Percentiles rank a stretch among this genome's conserved stretches.
These are phyloP conservation scores for Xylaria sp. DNA, from an alignment of 2,329 filamentous ascomycete species.

Conservation along the genomic window DNA sequence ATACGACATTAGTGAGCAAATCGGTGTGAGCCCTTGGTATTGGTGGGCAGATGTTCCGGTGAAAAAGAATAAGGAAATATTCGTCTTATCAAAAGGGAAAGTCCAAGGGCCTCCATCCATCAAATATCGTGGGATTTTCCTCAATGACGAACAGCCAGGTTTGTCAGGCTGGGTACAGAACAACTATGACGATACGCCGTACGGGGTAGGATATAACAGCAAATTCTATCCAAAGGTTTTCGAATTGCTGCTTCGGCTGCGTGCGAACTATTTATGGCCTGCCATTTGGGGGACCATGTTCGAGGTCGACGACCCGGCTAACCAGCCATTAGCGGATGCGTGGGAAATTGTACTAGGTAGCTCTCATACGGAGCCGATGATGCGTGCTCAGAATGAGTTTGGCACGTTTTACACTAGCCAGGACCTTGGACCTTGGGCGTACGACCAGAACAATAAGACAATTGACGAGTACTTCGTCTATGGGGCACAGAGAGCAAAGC, in stretches of 20 bases:
- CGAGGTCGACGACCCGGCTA: slow-evolving; percentile 75
- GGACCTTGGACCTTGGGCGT: slow-evolving; percentile 70
- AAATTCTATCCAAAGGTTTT: slow-evolving; percentile 76
- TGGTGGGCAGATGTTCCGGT: slow-evolving; percentile 73
- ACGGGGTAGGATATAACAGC: slow-evolving; percentile 63
- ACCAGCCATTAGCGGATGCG: slow-evolving; percentile 76
- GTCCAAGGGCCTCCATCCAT: slow-evolving; percentile 70
- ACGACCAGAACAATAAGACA: slow-evolving; percentile 74
- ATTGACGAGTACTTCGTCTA: slow-evolving; percentile 76
- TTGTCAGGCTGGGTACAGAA: slow-evolving; percentile 72
- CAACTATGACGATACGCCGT: slow-evolving; percentile 57
- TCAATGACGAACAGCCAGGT: slow-evolving; percentile 77
- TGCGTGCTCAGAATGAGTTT: slow-evolving; percentile 69
- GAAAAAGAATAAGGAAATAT: slow-evolving; percentile 64
- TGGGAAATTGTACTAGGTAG: slow-evolving; percentile 79
- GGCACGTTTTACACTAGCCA: slow-evolving; percentile 58
- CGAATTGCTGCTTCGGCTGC: slow-evolving; percentile 74
- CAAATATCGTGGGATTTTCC: slow-evolving; percentile 75
- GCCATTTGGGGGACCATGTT: slow-evolving; percentile 78
- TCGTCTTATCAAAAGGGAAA: slow-evolving; percentile 64
- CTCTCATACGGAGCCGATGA: slow-evolving; percentile 79
- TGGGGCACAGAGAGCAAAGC: slow-evolving; percentile 71
- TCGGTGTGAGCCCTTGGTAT: slow-evolving; percentile 77
- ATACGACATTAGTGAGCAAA: slow-evolving; percentile 78
- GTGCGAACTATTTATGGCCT: slow-evolving; percentile 82